A percentile compares a stretch with the other conserved stretches of the same genome.
Evolutionary conservation across 768 basidiomycete species (phyloP).

Genomic region (Psilocybe subaeruginosa): DNA sequence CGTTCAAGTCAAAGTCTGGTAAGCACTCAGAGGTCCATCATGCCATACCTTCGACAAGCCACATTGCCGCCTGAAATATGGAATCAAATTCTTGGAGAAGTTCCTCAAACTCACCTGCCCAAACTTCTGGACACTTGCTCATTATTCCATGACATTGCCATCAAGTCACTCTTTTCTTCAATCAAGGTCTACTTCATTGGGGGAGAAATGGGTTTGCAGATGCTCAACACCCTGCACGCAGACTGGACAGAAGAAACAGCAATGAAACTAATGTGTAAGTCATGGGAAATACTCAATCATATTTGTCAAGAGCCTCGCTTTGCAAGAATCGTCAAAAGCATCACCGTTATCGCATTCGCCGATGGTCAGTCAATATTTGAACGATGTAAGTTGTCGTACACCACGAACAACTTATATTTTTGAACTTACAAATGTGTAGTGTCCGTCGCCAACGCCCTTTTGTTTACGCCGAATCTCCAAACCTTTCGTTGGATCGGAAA

Average conservation of each 20-base stretch:
- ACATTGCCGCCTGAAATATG: constrained; percentile 40
- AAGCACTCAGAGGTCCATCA: not conserved
- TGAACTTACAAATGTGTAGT: constrained; percentile 23
- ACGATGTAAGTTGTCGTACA: constrained; percentile 26
- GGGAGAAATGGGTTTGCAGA: constrained; percentile 23
- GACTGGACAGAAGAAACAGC: constrained; percentile 31
- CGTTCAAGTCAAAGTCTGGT: too few species aligned
- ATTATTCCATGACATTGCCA: constrained; percentile 36
- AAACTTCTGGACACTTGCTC: constrained; percentile 36
- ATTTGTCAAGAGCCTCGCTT: constrained; percentile 37
- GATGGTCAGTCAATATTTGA: constrained; percentile 40
- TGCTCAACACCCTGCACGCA: constrained; percentile 33
- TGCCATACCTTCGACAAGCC: constrained; percentile 11
- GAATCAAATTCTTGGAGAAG: constrained; percentile 32
- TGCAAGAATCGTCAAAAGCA: constrained; percentile 34
- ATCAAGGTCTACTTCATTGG: constrained; percentile 42
- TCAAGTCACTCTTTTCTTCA: constrained; percentile 35
- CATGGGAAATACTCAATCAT: constrained; percentile 42
- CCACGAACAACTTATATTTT: not conserved
- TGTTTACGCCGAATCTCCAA: constrained; percentile 32
- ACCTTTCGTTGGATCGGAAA: constrained; percentile 42
- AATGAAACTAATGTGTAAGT: constrained; percentile 34
- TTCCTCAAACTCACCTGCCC: constrained; percentile 29
- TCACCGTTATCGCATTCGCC: constrained; percentile 39
- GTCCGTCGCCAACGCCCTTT: constrained; percentile 35